A percentile compares a stretch with the other conserved stretches of the same genome.
These are phyloP conservation scores for Cucurbita ficifolia DNA, from an alignment of 306 rosid genomes.

Conservation along the genomic window DNA sequence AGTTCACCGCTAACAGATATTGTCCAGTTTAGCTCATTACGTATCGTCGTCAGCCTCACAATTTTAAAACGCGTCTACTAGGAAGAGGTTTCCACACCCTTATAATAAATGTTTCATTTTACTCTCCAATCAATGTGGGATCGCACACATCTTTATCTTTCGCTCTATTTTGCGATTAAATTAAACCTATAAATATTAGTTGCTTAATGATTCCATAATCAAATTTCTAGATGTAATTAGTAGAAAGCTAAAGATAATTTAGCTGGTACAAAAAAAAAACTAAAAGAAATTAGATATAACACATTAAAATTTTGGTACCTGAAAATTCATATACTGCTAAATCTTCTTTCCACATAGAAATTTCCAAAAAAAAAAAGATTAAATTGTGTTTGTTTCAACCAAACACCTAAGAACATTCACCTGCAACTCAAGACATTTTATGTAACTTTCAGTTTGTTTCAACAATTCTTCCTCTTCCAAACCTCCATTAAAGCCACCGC, in stretches of 20 bases:
- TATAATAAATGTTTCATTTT: no score
- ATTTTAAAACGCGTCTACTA: no score
- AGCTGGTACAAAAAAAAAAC: no score
- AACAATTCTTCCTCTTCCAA: slow-evolving; percentile 33
- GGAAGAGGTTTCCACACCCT: no score
- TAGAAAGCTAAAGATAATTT: not conserved
- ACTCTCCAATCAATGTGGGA: no score
- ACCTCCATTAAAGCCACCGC: slow-evolving; percentile 13
- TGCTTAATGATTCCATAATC: not conserved
- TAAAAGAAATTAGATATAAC: not conserved
- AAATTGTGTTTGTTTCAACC: slow-evolving; percentile 12
- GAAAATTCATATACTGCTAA: not conserved
- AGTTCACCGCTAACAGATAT: no score
- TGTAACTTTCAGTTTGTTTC: slow-evolving; percentile 36
- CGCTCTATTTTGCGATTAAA: no score
- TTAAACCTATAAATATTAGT: no score
- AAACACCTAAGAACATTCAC: slow-evolving; percentile 46
- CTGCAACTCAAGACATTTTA: slow-evolving; percentile 54
- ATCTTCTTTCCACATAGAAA: not conserved
- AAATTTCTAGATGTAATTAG: not conserved
- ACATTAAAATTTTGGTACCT: not conserved
- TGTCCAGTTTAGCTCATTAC: no score
- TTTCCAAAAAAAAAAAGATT: not conserved
- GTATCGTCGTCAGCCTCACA: no score
- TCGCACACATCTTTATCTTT: no score